phyloP scores from a whole-genome alignment of 805 yeast species.

The Zygosaccharomyces siamensis region DNA sequence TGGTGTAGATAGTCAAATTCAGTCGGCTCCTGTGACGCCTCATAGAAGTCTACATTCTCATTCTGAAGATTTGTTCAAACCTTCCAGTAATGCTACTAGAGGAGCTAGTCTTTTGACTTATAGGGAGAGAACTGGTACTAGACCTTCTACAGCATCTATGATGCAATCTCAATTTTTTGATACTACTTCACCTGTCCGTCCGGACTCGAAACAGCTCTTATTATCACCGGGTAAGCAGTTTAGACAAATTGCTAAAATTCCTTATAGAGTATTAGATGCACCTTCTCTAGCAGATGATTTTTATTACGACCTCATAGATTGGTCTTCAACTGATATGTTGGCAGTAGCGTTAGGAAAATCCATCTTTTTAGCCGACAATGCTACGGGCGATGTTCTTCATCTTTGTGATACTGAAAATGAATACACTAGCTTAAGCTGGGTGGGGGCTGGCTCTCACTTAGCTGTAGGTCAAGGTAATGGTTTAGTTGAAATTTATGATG shows the following conservation, averaged over 20 bases:
- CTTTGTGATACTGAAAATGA: slow-evolving; percentile 72
- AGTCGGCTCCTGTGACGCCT: slow-evolving; percentile 36
- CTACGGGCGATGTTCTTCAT: slow-evolving; percentile 74
- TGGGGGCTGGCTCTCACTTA: slow-evolving; percentile 87
- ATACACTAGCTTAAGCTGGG: slow-evolving; percentile 87
- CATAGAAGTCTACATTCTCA: slow-evolving; percentile 24
- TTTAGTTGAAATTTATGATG: slow-evolving; percentile 92
- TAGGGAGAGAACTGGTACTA: slow-evolving; percentile 61
- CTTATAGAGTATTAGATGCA: slow-evolving; percentile 91
- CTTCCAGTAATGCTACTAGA: slow-evolving; percentile 27
- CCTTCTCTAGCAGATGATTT: slow-evolving; percentile 94
- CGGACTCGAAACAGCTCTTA: slow-evolving; percentile 75
- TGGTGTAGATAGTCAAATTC: slow-evolving; percentile 10
- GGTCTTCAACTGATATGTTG: slow-evolving; percentile 86
- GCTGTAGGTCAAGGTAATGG: slow-evolving; percentile 91
- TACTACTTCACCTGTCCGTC: slow-evolving; percentile 81
- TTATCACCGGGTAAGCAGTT: slow-evolving; percentile 78
- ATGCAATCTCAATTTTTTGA: slow-evolving; percentile 61
- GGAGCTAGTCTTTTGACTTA: slow-evolving; percentile 66
- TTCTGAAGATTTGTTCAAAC: slow-evolving; percentile 21
- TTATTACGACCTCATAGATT: slow-evolving; percentile 84
- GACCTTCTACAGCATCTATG: slow-evolving; percentile 56
- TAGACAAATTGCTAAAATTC: slow-evolving; percentile 76
- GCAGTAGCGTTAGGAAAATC: slow-evolving; percentile 88
- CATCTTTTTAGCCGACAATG: slow-evolving; percentile 88